Conservation (phyloP, 371 early-diverging fungal genomes). For the Dentiscutata heterogama region DNA sequence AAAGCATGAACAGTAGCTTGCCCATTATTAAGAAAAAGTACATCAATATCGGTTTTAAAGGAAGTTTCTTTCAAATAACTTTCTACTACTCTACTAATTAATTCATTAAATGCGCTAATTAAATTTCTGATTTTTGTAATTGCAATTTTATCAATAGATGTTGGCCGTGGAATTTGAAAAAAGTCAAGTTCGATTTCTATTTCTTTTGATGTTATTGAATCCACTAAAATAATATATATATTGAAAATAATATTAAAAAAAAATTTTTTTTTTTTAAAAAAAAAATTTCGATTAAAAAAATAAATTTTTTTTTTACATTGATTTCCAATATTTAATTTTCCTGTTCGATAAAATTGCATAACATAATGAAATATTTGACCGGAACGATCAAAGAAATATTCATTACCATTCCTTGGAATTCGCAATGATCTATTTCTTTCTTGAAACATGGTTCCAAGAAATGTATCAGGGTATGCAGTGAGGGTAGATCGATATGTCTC, state of each 20-base stretch:
- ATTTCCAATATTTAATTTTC: background rate
- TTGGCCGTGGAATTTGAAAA: constrained; percentile 31
- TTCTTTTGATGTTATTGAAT: background rate
- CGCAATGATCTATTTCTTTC: background rate
- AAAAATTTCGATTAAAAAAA: background rate
- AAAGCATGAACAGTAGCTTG: constrained; percentile 15
- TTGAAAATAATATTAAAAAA: background rate
- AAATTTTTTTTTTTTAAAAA: background rate
- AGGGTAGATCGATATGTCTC: constrained; percentile 36
- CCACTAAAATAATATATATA: background rate
- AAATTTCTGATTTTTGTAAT: background rate
- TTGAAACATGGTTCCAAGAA: constrained; percentile 39
- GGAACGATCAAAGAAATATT: constrained; percentile 36
- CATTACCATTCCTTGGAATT: constrained; percentile 29
- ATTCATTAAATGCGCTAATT: constrained; percentile 9
- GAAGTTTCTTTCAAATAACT: constrained; percentile 9
- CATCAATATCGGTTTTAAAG: background rate
- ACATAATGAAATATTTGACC: constrained; percentile 25
- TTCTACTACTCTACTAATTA: constrained; percentile 12
- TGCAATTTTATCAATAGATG: constrained; percentile 12
- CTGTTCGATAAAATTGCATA: constrained; percentile 40
- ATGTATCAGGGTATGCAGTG: constrained; percentile 23
- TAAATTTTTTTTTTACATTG: background rate
- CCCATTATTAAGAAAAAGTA: constrained; percentile 25
- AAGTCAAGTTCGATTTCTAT: constrained; percentile 23